Evolutionary conservation across 2,329 filamentous ascomycete species (phyloP).

Genomic region (Talaromyces sp.): DNA sequence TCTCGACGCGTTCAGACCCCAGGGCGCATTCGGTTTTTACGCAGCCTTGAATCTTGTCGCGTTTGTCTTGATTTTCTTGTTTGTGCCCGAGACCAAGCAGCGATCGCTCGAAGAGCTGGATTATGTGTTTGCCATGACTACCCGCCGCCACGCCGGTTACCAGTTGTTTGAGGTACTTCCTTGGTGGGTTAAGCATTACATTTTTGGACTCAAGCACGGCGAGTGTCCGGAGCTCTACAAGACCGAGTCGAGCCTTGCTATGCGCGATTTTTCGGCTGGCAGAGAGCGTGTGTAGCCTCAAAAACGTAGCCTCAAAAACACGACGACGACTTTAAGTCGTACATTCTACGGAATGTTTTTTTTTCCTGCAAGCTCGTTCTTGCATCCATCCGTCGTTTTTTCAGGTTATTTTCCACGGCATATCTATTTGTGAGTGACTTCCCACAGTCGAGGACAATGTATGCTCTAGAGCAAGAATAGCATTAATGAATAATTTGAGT

Average conservation of each 20-base stretch:
- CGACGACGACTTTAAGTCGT: not conserved
- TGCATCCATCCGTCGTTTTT: not conserved
- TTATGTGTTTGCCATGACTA: constrained; percentile 49
- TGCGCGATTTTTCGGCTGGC: not conserved
- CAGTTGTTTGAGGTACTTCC: constrained; percentile 52
- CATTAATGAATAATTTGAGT: not conserved
- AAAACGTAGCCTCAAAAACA: too few species aligned
- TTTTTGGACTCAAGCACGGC: constrained; percentile 47
- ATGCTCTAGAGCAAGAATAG: not conserved
- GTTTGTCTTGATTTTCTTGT: constrained; percentile 56
- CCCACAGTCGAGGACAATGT: not conserved
- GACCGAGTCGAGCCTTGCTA: not conserved
- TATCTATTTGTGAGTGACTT: not conserved
- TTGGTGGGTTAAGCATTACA: constrained; percentile 56
- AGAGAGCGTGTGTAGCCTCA: not conserved
- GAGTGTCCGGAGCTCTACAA: constrained; percentile 47
- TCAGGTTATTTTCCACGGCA: not conserved
- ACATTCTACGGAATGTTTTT: not conserved
- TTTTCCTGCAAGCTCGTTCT: not conserved
- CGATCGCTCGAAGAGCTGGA: constrained; percentile 53
- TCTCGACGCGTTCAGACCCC: constrained; percentile 40
- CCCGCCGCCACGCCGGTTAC: constrained; percentile 49
- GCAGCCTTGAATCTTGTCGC: constrained; percentile 52
- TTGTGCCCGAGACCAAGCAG: constrained; percentile 49
- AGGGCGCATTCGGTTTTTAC: constrained; percentile 56